phyloP scores from a whole-genome alignment of 768 basidiomycete genomes.

The Hydnomerulius pinastri region DNA sequence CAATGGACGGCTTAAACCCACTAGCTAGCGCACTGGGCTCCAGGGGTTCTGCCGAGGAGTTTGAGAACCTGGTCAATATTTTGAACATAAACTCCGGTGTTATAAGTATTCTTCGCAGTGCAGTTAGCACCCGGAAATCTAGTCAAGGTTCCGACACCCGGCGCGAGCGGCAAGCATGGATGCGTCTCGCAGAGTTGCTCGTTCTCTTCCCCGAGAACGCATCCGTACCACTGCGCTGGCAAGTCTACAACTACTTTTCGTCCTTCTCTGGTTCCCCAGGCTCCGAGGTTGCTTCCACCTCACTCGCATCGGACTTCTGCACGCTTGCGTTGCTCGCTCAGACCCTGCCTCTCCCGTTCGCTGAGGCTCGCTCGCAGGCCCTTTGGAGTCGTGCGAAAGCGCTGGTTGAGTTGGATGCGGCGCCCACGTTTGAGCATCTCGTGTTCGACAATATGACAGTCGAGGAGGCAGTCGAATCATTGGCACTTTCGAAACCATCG shows the following conservation, averaged over 20 bases:
- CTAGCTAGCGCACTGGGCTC: conserved; percentile 32
- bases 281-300: conserved; percentile 25
- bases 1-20: conserved; percentile 13
- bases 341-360: conserved; percentile 40
- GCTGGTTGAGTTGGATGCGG: conserved; percentile 25
- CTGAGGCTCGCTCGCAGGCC: conserved; percentile 42
- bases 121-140: conserved; percentile 7
- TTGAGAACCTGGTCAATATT: conserved; percentile 38
- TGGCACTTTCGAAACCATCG: conserved; percentile 24
- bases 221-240: conserved; percentile 43
- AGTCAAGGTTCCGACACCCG: conserved; percentile 17
- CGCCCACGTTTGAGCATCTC: conserved; percentile 52
- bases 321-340: conserved; percentile 60
- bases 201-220: conserved; percentile 33
- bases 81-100: conserved; percentile 41
- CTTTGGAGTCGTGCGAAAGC: conserved; percentile 44
- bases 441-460: conserved; percentile 54
- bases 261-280: conserved; percentile 13
- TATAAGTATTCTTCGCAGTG: conserved; percentile 36
- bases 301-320: conserved; percentile 48
- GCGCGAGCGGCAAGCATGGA: conserved; percentile 51
- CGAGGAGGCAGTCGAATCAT: conserved; percentile 50
- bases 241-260: conserved; percentile 57
- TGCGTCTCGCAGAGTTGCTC: conserved; percentile 49
- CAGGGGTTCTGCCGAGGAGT: conserved; percentile 42